phyloP scores from a whole-genome alignment of 2,329 filamentous ascomycete species.

The Colletotrichum tamarilloi region DNA sequence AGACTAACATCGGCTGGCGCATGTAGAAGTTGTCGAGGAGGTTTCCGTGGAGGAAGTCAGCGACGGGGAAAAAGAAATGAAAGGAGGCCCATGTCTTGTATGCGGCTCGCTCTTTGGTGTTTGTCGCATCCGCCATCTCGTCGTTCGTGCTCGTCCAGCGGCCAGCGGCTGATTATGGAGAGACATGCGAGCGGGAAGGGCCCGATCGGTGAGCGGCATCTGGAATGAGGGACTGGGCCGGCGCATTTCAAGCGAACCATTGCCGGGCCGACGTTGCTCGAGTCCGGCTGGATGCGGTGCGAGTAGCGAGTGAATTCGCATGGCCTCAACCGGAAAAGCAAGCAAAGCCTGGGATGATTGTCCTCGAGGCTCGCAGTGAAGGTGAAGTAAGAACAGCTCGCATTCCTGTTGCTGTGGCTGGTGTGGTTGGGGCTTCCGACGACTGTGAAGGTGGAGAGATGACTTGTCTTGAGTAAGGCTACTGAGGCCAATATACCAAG shows the following conservation, averaged over 20 bases:
- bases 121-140: slow-evolving; percentile 6
- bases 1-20: not conserved
- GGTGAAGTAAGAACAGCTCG: not conserved
- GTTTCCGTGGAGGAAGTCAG: slow-evolving; percentile 12
- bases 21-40: slow-evolving; percentile 17
- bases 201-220: slow-evolving; percentile 29
- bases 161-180: slow-evolving; percentile 2
- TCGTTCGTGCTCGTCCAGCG: not conserved
- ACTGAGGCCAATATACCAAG: not conserved
- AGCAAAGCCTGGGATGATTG: not conserved
- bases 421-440: no score
- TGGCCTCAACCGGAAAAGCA: slow-evolving; percentile 7
- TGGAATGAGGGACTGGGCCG: slow-evolving; percentile 15
- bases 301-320: not conserved
- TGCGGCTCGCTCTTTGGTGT: not conserved
- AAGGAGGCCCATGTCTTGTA: slow-evolving; percentile 18
- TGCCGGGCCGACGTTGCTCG: not conserved
- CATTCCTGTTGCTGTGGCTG: not conserved
- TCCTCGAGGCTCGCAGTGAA: not conserved
- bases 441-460: not conserved
- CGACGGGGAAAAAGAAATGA: slow-evolving; percentile 25
- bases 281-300: slow-evolving; percentile 18
- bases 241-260: not conserved
- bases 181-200: slow-evolving; percentile 23
- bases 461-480: not conserved